Evolutionary conservation across 2,329 filamentous ascomycete genomes (phyloP), one percentile per base, ranked within the genome.

Genomic region (Colletotrichum lindemuthianum): DNA sequence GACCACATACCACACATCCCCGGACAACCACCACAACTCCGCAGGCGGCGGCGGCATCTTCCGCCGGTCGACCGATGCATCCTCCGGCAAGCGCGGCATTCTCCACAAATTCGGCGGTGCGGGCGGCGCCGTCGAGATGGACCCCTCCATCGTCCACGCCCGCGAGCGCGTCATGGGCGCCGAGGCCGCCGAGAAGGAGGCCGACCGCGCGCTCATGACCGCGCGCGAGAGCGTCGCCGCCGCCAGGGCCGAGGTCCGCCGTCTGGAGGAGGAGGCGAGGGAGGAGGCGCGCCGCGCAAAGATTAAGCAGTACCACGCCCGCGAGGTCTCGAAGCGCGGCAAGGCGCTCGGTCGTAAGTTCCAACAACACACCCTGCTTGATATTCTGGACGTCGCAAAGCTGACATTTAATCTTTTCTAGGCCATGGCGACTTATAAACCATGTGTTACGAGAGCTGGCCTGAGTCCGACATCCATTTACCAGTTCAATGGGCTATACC

Each of bases 251-350:
- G 84, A 91, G 66, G 86, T 90, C 2, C 86, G 83, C 77, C 76
- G 81, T 12, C 76, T 92, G 4, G 89, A 91, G 79, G 74, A 82
- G 55, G 90, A 92, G 77, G 89, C 89, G 2, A 82, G 82, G 69
- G 88, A 90, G 75, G 87, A 90, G 72, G 86, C 88, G 2, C 79
- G 88, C 24, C 75, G 84, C 45, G 89, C 89, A 2, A 89, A 87
- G 82, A 85, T 91, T 55, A 91, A 92, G 84, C 84, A 89, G 76
- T 81, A 82, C 56, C 86, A 91, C 71, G 89, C 88, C 1, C 83
- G 81, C 69, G 85, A 87, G 71, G 83, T 91, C 36, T 88, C 86
- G 6, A 91, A 90, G 85, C 81, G 88, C 56, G 88, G 87, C n/a
- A 88, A 88, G 75, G 83, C 85, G n/a, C 84, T 91, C 63, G 89